Conservation (phyloP, 108 stramenopile species). For the Skeletonema marinoi region DNA sequence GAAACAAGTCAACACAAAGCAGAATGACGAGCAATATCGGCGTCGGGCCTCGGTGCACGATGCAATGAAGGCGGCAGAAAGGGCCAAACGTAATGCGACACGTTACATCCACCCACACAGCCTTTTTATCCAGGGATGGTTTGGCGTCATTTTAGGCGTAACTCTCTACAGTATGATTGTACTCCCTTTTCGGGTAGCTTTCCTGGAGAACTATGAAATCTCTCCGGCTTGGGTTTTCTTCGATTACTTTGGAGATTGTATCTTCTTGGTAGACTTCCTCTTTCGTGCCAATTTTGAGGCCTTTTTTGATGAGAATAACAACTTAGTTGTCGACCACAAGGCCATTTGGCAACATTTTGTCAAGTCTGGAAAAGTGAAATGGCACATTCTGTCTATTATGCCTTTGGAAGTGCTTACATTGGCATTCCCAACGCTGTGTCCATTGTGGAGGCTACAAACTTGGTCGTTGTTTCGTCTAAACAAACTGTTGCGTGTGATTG, state of each 20-base stretch:
- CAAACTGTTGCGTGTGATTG: constrained; percentile 41
- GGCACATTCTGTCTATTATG: constrained; percentile 40
- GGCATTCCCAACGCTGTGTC: constrained; percentile 28
- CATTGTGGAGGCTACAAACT: constrained; percentile 45
- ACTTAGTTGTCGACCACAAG: constrained; percentile 29
- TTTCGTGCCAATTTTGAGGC: constrained; percentile 32
- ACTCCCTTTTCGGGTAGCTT: constrained; percentile 46
- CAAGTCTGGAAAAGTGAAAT: constrained; percentile 34
- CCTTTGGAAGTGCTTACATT: constrained; percentile 42
- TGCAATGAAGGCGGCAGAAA: constrained; percentile 16
- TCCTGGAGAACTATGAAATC: constrained; percentile 45
- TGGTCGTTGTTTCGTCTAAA: constrained; percentile 48
- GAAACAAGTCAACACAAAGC: constrained; percentile 6
- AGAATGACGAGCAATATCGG: constrained; percentile 13
- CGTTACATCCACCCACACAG: constrained; percentile 49
- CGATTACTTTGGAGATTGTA: constrained; percentile 51
- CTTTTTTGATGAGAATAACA: constrained; percentile 52
- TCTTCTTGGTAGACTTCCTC: constrained; percentile 43
- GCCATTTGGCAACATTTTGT: constrained; percentile 33
- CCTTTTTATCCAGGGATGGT: constrained; percentile 49
- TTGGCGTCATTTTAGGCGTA: constrained; percentile 34
- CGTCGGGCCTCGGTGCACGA: constrained; percentile 26
- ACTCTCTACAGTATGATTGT: constrained; percentile 42
- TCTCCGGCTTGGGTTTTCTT: constrained; percentile 26
- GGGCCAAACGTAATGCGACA: neutral